These are phyloP conservation scores for Trichoderma koningiopsis DNA, from an alignment of 2,329 filamentous ascomycete genomes.

Conservation along the genomic window DNA sequence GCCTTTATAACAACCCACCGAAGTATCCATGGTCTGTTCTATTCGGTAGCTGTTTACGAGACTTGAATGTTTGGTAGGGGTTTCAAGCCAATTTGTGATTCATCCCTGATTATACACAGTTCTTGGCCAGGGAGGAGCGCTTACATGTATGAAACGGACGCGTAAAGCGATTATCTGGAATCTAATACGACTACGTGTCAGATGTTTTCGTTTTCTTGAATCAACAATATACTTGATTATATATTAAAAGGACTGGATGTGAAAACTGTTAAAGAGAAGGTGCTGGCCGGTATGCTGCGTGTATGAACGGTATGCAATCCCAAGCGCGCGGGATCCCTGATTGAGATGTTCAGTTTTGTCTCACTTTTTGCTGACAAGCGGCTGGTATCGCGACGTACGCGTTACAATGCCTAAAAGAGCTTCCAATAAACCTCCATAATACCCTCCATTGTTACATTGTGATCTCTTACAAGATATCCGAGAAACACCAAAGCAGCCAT, in stretches of 20 bases:
- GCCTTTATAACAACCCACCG: not conserved
- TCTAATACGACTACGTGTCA: not conserved
- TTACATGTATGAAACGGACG: not conserved
- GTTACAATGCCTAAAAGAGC: not conserved
- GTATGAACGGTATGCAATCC: not conserved
- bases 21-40: not conserved
- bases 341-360: not conserved
- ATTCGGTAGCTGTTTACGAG: not conserved
- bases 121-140: not conserved
- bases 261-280: not conserved
- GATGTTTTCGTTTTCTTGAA: too few species aligned
- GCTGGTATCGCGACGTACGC: not conserved
- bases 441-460: not conserved
- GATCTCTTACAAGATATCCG: not conserved
- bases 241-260: not conserved
- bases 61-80: not conserved
- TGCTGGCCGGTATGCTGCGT: not conserved
- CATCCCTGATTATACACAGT: not conserved
- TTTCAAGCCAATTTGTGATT: not conserved
- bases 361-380: not conserved
- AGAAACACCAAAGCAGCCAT: not conserved
- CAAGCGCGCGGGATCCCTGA: not conserved
- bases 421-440: not conserved
- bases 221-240: too few species aligned
- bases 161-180: not conserved